Conservation (phyloP, 192 early-diverging fungal species). For the Phycomyces blakesleeanus region DNA sequence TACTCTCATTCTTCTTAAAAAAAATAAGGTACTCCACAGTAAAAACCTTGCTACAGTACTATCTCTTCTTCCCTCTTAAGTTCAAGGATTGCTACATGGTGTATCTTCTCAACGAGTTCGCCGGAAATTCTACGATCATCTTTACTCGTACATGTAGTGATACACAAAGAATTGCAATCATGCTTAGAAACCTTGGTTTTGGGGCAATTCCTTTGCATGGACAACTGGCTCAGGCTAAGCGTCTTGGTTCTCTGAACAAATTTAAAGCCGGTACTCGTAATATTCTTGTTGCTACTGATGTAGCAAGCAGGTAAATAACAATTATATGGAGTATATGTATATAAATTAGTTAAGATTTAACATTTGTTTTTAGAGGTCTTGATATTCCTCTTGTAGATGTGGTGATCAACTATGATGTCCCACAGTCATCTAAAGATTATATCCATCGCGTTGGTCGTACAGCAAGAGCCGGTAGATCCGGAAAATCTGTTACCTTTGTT, state of each 20-base stretch:
- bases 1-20: too few species aligned
- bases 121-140: slow-evolving; percentile 87
- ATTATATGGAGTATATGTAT: too few species aligned
- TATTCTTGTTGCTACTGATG: slow-evolving; percentile 93
- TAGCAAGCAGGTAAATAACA: slow-evolving; percentile 65
- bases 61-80: slow-evolving; percentile 94
- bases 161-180: slow-evolving; percentile 77
- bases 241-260: slow-evolving; percentile 87
- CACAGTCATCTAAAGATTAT: slow-evolving; percentile 83
- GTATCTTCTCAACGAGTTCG: slow-evolving; percentile 91
- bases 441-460: slow-evolving; percentile 87
- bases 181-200: slow-evolving; percentile 92
- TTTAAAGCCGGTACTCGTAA: slow-evolving; percentile 88
- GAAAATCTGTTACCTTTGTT: slow-evolving; percentile 77
- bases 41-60: slow-evolving; percentile 89
- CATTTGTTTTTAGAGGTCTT: slow-evolving; percentile 56
- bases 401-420: slow-evolving; percentile 97
- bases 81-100: slow-evolving; percentile 93
- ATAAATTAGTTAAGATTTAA: slow-evolving; percentile 2
- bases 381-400: slow-evolving; percentile 96
- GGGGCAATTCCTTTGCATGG: slow-evolving; percentile 93
- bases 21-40: slow-evolving; percentile 82
- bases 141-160: slow-evolving; percentile 89
- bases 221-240: slow-evolving; percentile 88
- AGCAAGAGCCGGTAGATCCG: slow-evolving; percentile 77